Base-by-base conservation (phyloP, 2,329 filamentous ascomycete species). In the Macrophomina phaseolina region DNA sequence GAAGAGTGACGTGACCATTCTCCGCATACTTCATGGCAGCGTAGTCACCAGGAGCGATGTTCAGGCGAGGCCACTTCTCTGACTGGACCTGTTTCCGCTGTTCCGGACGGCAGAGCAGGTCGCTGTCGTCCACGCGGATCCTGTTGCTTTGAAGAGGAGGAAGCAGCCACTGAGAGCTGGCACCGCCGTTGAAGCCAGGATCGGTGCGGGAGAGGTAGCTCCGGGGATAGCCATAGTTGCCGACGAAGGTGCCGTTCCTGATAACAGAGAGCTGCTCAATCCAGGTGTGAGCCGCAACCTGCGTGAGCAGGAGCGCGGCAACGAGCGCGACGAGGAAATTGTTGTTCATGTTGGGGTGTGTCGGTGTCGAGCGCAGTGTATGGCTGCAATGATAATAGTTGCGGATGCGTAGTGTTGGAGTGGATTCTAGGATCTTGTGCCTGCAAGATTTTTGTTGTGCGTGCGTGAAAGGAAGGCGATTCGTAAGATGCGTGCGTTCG, bases 221-320 rank as follows among this genome's bases (percentile, higher is more conserved):
- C 69, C 93, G 90, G n/a, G 90, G 82, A 75, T 90, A 97, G 38
- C 94, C 94, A 30, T 86, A 82, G 7, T 84, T 77, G 34, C 91
- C 91, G 23, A 89, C 81, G 75, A 93, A 92, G 40, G 87, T 87
- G 65, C 93, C 94, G 72, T 93, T 91, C 34, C 88, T 87, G 76
- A 97, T 89, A 67, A 88, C 87, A 69, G 84, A 86, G 60, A 94
- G 83, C 73, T 90, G 83, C 79, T 97, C 93, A 56, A 94, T 85
- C 94, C 94, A 97, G 18, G 89, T 90, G 79, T 97, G 94, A 42
- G 72, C 75, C 49, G 70, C 30, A 16, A 70, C 71, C 30, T 69
- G 49, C 28, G 48, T 4, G 69, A 68, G 65, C 69, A 68, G 67
- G 70, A 68, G 51, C 67, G 69, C 64, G 75, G 63, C 61, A 67